Percentiles rank a stretch among this genome's conserved stretches.
These are phyloP conservation scores for Cutaneotrichosporon sp. DNA, from an alignment of 1,284 basidiomycete species.

Conservation along the genomic window DNA sequence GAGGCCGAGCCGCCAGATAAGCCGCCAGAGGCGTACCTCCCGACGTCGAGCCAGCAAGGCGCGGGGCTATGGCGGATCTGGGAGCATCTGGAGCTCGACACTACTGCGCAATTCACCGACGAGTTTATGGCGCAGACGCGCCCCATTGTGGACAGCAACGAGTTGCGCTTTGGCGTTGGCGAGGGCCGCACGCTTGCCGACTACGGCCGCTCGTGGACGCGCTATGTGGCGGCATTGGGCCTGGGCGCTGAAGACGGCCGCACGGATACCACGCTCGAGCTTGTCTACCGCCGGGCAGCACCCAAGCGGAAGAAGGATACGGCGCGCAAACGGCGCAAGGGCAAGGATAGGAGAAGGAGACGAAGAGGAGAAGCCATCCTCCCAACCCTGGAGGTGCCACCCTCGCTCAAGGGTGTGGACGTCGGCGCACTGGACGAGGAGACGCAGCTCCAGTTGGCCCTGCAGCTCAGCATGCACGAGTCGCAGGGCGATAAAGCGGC, in stretches of 20 bases:
- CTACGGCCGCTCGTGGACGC: conserved; percentile 40
- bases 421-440: conserved; percentile 26
- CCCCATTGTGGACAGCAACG: conserved; percentile 52
- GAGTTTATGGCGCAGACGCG: conserved; percentile 61
- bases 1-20: not conserved
- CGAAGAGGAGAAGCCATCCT: too few relatives aligned
- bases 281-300: conserved; percentile 52
- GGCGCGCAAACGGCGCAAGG: conserved; percentile 8
- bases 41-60: conserved; percentile 1
- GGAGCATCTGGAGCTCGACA: conserved; percentile 58
- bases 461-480: conserved; percentile 26
- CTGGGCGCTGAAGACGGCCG: conserved; percentile 31
- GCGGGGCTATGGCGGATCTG: conserved; percentile 53
- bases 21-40: not conserved
- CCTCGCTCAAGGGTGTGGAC: not conserved
- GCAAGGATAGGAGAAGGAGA: conserved; percentile 15
- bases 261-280: conserved; percentile 44
- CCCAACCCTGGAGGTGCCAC: not conserved
- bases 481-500: not conserved
- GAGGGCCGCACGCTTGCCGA: conserved; percentile 40
- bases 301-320: conserved; percentile 29
- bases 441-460: conserved; percentile 30
- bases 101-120: conserved; percentile 59
- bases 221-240: conserved; percentile 44
- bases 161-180: conserved; percentile 33